A percentile compares a stretch with the other conserved stretches of the same genome.
phyloP scores from a whole-genome alignment of 2,329 filamentous ascomycete genomes.

The Sarocladiaceae sp. region DNA sequence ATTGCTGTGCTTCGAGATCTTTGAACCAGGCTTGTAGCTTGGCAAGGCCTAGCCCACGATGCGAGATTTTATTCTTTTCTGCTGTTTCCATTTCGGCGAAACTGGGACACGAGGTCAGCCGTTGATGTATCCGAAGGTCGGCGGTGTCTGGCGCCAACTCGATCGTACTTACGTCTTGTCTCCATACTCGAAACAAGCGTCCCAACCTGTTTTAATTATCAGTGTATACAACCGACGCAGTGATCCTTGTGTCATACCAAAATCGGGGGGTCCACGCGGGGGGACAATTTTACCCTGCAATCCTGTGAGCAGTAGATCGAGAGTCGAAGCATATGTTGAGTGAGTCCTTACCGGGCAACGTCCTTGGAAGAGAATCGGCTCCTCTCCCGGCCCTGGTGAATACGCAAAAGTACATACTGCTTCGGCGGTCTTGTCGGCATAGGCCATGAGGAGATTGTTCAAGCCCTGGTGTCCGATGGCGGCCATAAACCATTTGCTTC shows the following conservation, averaged over 20 bases:
- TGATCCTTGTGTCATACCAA: constrained; percentile 55
- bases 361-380: constrained; percentile 87
- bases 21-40: constrained; percentile 81
- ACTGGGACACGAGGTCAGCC: constrained; percentile 27
- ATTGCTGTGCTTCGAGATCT: constrained; percentile 22
- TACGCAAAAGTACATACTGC: constrained; percentile 96
- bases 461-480: constrained; percentile 76
- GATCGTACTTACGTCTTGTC: constrained; percentile 75
- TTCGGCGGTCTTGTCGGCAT: constrained; percentile 84
- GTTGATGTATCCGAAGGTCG: not conserved
- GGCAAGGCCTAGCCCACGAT: constrained; percentile 78
- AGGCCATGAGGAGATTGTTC: constrained; percentile 83
- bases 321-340: not conserved
- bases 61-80: constrained; percentile 88
- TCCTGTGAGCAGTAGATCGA: not conserved
- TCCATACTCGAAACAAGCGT: constrained; percentile 90
- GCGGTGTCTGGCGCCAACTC: constrained; percentile 11
- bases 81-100: constrained; percentile 91
- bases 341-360: constrained; percentile 61
- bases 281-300: constrained; percentile 69
- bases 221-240: constrained; percentile 7
- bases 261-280: constrained; percentile 70
- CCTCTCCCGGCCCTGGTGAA: constrained; percentile 73
- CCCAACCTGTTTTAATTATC: constrained; percentile 63
- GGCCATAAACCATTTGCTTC: constrained; percentile 89